phyloP scores from a whole-genome alignment of 2,329 filamentous ascomycete species.

The Penicillium sp. region DNA sequence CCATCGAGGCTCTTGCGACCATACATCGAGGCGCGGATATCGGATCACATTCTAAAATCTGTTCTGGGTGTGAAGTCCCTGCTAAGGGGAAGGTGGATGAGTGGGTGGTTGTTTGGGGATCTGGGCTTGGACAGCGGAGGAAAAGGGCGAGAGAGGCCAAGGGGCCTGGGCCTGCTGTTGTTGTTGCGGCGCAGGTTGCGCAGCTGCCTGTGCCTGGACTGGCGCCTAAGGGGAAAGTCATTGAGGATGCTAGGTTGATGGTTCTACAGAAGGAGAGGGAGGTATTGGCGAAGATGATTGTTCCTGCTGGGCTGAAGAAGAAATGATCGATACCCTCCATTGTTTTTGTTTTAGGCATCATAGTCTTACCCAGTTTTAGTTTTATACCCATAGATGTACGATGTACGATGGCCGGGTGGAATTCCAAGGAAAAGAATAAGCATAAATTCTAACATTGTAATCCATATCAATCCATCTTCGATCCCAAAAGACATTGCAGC shows the following conservation, averaged over 20 bases:
- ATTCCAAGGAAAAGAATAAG: not conserved
- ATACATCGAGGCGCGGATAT: conserved; percentile 32
- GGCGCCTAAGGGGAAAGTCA: conserved; percentile 52
- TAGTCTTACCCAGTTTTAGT: not conserved
- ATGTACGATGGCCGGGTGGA: no score
- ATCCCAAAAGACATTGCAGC: not conserved
- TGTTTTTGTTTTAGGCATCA: not conserved
- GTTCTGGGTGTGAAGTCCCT: conserved; percentile 56
- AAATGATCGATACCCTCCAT: conserved; percentile 15
- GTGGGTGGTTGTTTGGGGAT: conserved; percentile 64
- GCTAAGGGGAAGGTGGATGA: conserved; percentile 59
- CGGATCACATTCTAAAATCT: conserved; percentile 62
- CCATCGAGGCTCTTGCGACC: conserved; percentile 45
- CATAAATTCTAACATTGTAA: not conserved
- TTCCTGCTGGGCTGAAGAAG: conserved; percentile 28
- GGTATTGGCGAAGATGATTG: conserved; percentile 60
- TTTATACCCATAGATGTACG: no score
- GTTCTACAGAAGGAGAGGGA: conserved; percentile 64
- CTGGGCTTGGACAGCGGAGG: conserved; percentile 45
- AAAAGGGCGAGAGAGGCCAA: conserved; percentile 36
- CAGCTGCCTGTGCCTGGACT: conserved; percentile 15
- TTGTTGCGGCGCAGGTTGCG: conserved; percentile 14
- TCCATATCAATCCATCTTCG: not conserved
- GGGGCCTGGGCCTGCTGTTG: conserved; percentile 13
- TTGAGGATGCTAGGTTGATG: conserved; percentile 59